Base-by-base conservation (phyloP, 2,329 filamentous ascomycete species). In the Reticulascus tulasneorum region DNA sequence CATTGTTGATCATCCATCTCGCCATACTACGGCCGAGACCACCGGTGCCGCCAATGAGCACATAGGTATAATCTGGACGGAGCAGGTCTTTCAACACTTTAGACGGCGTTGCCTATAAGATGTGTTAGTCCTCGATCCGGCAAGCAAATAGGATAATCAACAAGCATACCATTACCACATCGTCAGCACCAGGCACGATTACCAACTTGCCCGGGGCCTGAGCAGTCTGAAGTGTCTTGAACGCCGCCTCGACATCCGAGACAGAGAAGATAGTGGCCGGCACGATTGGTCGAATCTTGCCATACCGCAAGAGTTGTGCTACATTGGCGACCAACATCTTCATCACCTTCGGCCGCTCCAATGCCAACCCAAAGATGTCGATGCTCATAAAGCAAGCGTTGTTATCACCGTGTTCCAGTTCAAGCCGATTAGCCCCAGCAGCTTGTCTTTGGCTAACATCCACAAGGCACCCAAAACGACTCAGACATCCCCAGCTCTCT, bases 1-100 rank as follows among this genome's bases (percentile, higher is more conserved):
- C 73, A 12, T 64, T 62, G 26, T 55, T 53, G 7, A 67, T 58
- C 67, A 76, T 71, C 62, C 69, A 67, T 7, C 59, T 59, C 9
- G 67, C 55, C 51, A 76, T 65, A 38, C 66, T 69, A 24, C 67
- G 60, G 6, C 71, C 71, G 9, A 75, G 56, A 17, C 69, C 71
- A 22, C 71, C 71, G 1, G 69, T 69, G n/a, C 71, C 69, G 11
- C 72, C 71, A 13, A 74, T 63, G 23, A 75, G 58, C 31, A 75
- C 52, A 46, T 75, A 75, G 1, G 68, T 67, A 4, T 62, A 66
- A 39, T 73, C 58, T 2, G 48, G 34, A 27, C 58, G 58, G 7
- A 73, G 51, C 7, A 65, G 47, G 7, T 59, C 50, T 16, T 50
- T 53, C 4, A 53, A 51, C 27, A 56, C 60, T 42, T 53, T 58